Evolutionary conservation across 2,329 filamentous ascomycete species (phyloP).

Genomic region (Alternaria sp.): DNA sequence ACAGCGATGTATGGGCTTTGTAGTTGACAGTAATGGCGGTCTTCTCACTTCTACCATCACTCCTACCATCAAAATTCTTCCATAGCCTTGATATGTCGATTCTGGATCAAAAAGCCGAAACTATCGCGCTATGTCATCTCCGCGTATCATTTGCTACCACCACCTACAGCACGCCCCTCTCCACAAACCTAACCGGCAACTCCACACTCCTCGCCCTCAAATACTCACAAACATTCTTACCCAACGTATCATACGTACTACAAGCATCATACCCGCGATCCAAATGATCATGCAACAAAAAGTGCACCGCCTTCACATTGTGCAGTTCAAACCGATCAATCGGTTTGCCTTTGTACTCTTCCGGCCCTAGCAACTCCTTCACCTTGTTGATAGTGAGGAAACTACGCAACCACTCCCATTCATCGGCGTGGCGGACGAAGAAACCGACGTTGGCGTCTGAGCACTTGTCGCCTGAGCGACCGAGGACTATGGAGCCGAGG

Average conservation of each 20-base stretch:
- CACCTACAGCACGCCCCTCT: conserved; percentile 35
- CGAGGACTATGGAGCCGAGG: conserved; percentile 47
- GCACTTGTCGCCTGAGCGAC: conserved; percentile 44
- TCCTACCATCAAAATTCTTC: no score
- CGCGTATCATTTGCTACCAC: background rate
- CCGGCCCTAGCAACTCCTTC: conserved; percentile 33
- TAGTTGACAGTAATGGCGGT: no score
- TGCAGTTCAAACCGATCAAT: conserved; percentile 51
- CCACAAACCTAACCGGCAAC: conserved; percentile 53
- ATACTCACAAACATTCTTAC: conserved; percentile 57
- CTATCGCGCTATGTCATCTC: background rate
- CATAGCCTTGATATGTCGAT: background rate
- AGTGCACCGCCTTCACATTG: conserved; percentile 50
- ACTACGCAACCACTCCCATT: conserved; percentile 41
- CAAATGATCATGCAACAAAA: conserved; percentile 56
- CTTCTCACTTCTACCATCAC: no score
- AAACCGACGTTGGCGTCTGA: conserved; percentile 43
- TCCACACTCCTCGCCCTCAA: conserved; percentile 55
- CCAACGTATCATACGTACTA: conserved; percentile 54
- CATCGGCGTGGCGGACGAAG: conserved; percentile 39
- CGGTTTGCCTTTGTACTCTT: conserved; percentile 40
- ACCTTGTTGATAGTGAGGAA: conserved; percentile 37
- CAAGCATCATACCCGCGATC: conserved; percentile 55
- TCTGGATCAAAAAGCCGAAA: background rate
- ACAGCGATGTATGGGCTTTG: no score